These are phyloP conservation scores for Paraconiothyrium brasiliense DNA, from an alignment of 2,329 filamentous ascomycete genomes.

Conservation along the genomic window DNA sequence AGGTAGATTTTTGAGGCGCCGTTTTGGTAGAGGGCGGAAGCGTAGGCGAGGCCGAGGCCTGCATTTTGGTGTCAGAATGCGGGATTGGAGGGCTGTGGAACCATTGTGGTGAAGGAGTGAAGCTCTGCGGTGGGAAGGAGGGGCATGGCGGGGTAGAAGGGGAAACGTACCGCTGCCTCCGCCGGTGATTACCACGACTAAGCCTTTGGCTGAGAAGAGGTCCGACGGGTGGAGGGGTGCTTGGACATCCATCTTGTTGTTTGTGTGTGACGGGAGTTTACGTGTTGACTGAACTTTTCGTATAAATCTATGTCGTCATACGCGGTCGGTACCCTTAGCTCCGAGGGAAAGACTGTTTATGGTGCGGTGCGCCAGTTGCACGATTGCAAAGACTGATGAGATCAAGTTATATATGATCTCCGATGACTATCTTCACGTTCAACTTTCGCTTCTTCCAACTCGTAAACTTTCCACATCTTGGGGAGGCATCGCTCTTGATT, in stretches of 20 bases:
- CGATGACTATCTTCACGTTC: too few species aligned
- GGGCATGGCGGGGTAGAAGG: constrained; percentile 40
- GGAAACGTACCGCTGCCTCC: constrained; percentile 50
- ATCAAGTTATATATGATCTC: too few species aligned
- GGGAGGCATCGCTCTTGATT: not conserved
- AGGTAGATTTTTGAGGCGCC: constrained; percentile 53
- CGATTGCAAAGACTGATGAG: too few species aligned
- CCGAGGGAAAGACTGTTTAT: not conserved
- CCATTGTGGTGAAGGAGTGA: not conserved
- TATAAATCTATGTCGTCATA: not conserved
- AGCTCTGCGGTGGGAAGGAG: constrained; percentile 3
- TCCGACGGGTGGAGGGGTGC: constrained; percentile 43
- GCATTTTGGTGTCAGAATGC: not conserved
- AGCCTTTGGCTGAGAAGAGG: constrained; percentile 52
- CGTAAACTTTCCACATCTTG: too few species aligned
- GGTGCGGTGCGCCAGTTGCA: not conserved
- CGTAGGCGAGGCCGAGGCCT: constrained; percentile 9
- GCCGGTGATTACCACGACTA: constrained; percentile 54
- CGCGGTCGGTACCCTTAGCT: not conserved
- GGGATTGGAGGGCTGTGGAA: not conserved
- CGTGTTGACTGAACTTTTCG: not conserved
- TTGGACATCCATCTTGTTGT: constrained; percentile 47
- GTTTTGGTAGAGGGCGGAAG: constrained; percentile 10
- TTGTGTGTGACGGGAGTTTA: not conserved
- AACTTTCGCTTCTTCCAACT: too few species aligned